Evolutionary conservation across 2,329 filamentous ascomycete species (phyloP).

Genomic region (Alternaria tenuissima): DNA sequence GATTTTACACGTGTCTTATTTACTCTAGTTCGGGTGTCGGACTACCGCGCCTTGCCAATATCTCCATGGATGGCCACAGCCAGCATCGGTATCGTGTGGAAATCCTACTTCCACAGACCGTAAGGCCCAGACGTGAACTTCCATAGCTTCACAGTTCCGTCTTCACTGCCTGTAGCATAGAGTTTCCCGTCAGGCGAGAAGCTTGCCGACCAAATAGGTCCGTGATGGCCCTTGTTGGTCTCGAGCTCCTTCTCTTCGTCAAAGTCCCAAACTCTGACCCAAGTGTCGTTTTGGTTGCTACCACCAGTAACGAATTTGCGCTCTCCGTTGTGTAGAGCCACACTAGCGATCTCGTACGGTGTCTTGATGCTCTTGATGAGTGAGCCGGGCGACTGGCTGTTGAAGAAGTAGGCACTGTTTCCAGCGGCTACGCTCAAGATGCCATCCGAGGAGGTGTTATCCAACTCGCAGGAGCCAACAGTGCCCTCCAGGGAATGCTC

Average conservation of each 20-base stretch:
- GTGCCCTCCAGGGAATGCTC: constrained; percentile 82
- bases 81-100: neutral
- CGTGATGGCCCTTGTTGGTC: constrained; percentile 95
- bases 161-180: constrained; percentile 95
- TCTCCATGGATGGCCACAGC: neutral
- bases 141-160: constrained; percentile 95
- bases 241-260: constrained; percentile 86
- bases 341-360: constrained; percentile 86
- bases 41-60: neutral
- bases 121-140: constrained; percentile 72
- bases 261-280: constrained; percentile 94
- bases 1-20: constrained; percentile 6
- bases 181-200: constrained; percentile 96
- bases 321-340: constrained; percentile 82
- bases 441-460: constrained; percentile 69
- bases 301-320: constrained; percentile 89
- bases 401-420: constrained; percentile 92
- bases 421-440: constrained; percentile 92
- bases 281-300: constrained; percentile 79
- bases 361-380: constrained; percentile 82
- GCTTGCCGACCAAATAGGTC: constrained; percentile 93
- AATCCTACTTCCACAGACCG: constrained; percentile 67
- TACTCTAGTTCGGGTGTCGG: constrained; percentile 2
- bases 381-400: constrained; percentile 72
- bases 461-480: constrained; percentile 90